Base-by-base conservation (phyloP, 345 rosid genomes). In the Pseudoturritis turrita region DNA sequence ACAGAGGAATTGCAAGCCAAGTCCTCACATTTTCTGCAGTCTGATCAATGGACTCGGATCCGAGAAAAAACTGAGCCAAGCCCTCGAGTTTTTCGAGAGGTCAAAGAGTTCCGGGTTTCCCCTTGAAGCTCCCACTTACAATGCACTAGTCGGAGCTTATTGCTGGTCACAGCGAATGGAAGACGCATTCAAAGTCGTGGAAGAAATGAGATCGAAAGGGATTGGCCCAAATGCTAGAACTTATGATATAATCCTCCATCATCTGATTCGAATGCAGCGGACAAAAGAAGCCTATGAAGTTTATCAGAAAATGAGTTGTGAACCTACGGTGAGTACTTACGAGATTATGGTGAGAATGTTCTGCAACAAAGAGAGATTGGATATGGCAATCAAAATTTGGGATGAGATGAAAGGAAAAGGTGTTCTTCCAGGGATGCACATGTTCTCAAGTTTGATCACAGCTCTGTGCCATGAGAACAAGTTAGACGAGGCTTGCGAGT, bases 291-390 rank as follows among this genome's bases (percentile, higher is more conserved):
- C 97, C 0, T 87, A 81, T 49, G 74, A 78, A 0, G 81, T 86
- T 51, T 94, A 86, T 53, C 81, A 81, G 83, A 82, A 63, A 61
- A 90, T 89, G 88, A 62, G 76, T 29, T 85, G 93, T 17, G 88
- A 84, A 56, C 90, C 92, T 3, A 80, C 87, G 4, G 75, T 86
- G 63, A 88, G 95, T 75, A 89, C 92, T 5, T 89, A 89, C 22
- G 92, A 94, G 83, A 87, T 90, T 33, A 62, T 93, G 25, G 86
- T 83, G 71, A 79, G 98, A 74, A 89, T 94, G 98, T 89, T 89
- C 70, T 94, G 97, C 61, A 81, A 82, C n/a, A 83, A 71, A 64
- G 88, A 77, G 19, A 74, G 72, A 76, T 68, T 85, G 35, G 95
- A 91, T 65, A 82, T 79, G 85, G 97, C 97, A 7, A 53, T 82